A percentile compares a stretch with the other conserved stretches of the same genome.
These are phyloP conservation scores for Trametes cinnabarina DNA, from an alignment of 768 basidiomycete genomes.

Conservation along the genomic window DNA sequence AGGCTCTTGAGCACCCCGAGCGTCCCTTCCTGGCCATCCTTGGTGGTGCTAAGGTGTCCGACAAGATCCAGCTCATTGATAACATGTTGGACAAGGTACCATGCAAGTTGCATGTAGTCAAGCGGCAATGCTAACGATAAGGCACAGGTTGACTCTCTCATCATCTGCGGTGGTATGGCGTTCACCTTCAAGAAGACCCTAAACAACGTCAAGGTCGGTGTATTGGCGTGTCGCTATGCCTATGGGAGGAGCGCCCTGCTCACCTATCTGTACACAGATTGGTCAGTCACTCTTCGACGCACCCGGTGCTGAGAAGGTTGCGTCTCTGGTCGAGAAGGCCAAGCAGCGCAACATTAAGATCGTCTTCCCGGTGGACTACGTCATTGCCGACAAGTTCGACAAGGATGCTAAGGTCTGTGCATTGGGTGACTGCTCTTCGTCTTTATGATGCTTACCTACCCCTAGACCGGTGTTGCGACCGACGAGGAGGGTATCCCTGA, in stretches of 20 bases:
- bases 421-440: neutral
- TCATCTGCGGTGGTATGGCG: conserved; percentile 98
- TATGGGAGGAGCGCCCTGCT: neutral
- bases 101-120: neutral
- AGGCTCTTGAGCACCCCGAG: conserved; percentile 92
- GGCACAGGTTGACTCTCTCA: conserved; percentile 83
- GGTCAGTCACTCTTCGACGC: conserved; percentile 93
- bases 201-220: conserved; percentile 65
- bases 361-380: conserved; percentile 92
- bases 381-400: conserved; percentile 94
- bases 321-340: conserved; percentile 83
- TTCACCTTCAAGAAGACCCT: conserved; percentile 99
- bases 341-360: conserved; percentile 88
- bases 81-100: conserved; percentile 97
- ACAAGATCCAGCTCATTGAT: conserved; percentile 98
- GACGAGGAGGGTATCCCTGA: conserved; percentile 85
- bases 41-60: conserved; percentile 97
- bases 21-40: conserved; percentile 97
- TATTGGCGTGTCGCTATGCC: no score
- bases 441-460: conserved; percentile 1
- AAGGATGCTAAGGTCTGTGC: conserved; percentile 78
- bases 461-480: conserved; percentile 71
- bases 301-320: conserved; percentile 85
- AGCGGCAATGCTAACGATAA: neutral
- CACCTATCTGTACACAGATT: conserved; percentile 51